A percentile compares a stretch with the other conserved stretches of the same genome.
These are phyloP conservation scores for Dothistroma septosporum DNA, from an alignment of 2,329 filamentous ascomycete species.

Conservation along the genomic window DNA sequence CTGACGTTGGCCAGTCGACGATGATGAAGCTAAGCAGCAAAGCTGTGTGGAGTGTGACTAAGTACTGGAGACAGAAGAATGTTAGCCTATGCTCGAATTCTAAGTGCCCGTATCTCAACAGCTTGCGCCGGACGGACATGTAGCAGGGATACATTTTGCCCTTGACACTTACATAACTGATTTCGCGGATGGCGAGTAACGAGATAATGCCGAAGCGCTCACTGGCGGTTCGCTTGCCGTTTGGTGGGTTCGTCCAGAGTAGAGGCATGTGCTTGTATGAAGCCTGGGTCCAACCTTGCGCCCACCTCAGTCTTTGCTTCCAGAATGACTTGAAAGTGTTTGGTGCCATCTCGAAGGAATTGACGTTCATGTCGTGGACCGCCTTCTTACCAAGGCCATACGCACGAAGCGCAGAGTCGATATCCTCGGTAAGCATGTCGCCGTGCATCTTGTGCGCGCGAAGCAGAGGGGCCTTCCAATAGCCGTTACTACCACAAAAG, in stretches of 20 bases:
- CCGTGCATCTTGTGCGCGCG: conserved; percentile 48
- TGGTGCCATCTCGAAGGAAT: conserved; percentile 48
- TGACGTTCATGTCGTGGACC: conserved; percentile 48
- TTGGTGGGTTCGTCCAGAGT: conserved; percentile 40
- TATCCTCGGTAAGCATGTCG: conserved; percentile 50
- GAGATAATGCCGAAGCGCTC: conserved; percentile 45
- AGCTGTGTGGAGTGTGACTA: conserved; percentile 48
- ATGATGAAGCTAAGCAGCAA: conserved; percentile 46
- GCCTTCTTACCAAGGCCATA: conserved; percentile 43
- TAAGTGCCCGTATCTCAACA: too few species aligned
- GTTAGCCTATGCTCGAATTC: too few species aligned
- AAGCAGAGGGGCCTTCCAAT: conserved; percentile 45
- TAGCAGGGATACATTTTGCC: too few species aligned
- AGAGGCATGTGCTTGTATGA: conserved; percentile 42
- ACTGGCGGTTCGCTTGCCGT: conserved; percentile 36
- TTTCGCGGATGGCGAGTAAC: conserved; percentile 44
- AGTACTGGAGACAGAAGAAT: conserved; percentile 29
- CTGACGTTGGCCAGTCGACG: conserved; percentile 41
- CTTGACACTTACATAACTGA: conserved; percentile 34
- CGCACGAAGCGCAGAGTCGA: conserved; percentile 47
- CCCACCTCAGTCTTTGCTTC: conserved; percentile 50
- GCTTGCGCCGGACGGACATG: too few species aligned
- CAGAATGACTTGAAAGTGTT: conserved; percentile 44
- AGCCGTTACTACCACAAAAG: conserved; percentile 50
- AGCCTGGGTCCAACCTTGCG: conserved; percentile 51